These are phyloP conservation scores for Vitis hybrid DNA, from an alignment of 177 flowering plant genomes.

Conservation along the genomic window DNA sequence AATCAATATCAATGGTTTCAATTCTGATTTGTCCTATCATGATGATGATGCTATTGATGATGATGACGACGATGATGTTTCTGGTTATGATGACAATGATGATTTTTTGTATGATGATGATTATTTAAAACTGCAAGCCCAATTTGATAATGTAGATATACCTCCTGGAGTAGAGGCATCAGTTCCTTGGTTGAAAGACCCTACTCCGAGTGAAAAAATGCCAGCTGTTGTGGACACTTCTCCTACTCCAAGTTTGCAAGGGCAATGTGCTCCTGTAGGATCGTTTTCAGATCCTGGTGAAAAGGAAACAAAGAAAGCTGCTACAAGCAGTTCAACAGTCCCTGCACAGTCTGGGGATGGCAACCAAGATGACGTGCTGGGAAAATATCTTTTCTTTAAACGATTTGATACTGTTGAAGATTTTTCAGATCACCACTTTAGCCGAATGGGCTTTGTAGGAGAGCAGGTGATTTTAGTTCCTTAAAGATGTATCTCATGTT, in stretches of 20 bases:
- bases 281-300: background rate
- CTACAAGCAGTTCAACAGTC: constrained; percentile 13
- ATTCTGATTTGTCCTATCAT: constrained; percentile 26
- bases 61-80: constrained; percentile 15
- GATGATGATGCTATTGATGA: constrained; percentile 20
- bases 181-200: constrained; percentile 36
- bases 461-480: constrained; percentile 17
- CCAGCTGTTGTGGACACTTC: constrained; percentile 14
- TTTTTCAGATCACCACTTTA: constrained; percentile 38
- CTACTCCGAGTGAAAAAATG: constrained; percentile 14
- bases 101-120: constrained; percentile 25
- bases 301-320: constrained; percentile 4
- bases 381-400: constrained; percentile 21
- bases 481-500: background rate
- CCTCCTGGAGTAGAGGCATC: constrained; percentile 57
- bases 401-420: constrained; percentile 37
- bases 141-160: constrained; percentile 49
- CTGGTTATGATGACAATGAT: constrained; percentile 25
- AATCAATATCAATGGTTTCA: constrained; percentile 12
- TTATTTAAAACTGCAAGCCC: constrained; percentile 35
- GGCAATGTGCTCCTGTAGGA: background rate
- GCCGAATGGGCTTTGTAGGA: constrained; percentile 4
- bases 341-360: constrained; percentile 4
- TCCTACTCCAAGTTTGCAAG: constrained; percentile 9
- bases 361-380: constrained; percentile 6